These are phyloP conservation scores for Tripterygium wilfordii DNA, from an alignment of 177 flowering plant species.

Conservation along the genomic window DNA sequence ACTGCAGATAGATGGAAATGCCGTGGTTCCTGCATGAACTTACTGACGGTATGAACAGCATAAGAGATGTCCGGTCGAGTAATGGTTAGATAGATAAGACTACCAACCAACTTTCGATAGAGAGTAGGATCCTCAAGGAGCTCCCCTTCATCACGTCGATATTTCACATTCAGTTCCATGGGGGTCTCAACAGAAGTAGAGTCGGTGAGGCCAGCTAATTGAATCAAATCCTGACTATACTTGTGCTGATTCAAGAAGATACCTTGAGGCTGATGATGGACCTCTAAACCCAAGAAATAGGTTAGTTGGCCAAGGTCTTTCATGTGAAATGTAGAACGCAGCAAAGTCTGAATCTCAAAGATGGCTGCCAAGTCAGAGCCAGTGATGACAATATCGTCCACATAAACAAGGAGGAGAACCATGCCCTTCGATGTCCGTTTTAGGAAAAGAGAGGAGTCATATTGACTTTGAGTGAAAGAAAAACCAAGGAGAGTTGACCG, in stretches of 20 bases:
- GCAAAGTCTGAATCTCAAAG: background rate
- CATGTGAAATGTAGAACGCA: slow-evolving; percentile 5
- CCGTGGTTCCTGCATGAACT: too few species aligned
- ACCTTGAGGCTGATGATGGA: too few species aligned
- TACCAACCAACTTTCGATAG: slow-evolving; percentile 6
- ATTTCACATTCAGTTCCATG: slow-evolving; percentile 8
- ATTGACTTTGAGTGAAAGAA: background rate
- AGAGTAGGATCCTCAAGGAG: slow-evolving; percentile 1
- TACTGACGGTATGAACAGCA: too few species aligned
- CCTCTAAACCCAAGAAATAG: too few species aligned
- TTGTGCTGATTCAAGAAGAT: slow-evolving; percentile 1
- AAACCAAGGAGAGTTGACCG: background rate
- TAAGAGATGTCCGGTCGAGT: too few species aligned
- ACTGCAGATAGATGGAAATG: too few species aligned
- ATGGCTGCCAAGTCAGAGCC: background rate
- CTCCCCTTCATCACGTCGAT: slow-evolving; percentile 1
- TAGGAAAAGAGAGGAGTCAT: background rate
- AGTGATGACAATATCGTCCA: slow-evolving; percentile 11
- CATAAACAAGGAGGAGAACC: slow-evolving; percentile 4
- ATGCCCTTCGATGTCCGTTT: background rate
- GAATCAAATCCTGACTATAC: slow-evolving; percentile 4
- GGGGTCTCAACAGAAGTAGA: slow-evolving; percentile 5
- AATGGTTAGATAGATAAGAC: slow-evolving; percentile 6
- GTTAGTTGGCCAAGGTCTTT: slow-evolving; percentile 16
- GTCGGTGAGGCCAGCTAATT: background rate